phyloP scores from a whole-genome alignment of 306 rosid species.

The Astragalus membranaceus region DNA sequence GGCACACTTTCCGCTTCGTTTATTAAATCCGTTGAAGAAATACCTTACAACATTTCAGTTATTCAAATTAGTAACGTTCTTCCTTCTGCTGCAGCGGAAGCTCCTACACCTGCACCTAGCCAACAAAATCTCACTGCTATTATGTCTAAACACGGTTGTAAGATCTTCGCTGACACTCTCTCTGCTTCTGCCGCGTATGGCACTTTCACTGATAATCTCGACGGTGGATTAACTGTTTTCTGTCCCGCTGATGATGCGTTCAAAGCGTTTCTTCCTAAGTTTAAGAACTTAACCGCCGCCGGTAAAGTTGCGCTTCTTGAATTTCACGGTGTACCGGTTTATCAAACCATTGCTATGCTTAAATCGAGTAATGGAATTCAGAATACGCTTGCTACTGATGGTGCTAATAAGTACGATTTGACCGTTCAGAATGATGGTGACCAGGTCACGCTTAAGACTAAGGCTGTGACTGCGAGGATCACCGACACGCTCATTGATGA shows the following conservation, averaged over 20 bases:
- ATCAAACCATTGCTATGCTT: slow-evolving; percentile 43
- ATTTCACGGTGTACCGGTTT: slow-evolving; percentile 67
- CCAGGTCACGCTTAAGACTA: slow-evolving; percentile 52
- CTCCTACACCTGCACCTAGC: slow-evolving; percentile 63
- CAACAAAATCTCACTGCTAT: slow-evolving; percentile 49
- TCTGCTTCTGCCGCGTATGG: slow-evolving; percentile 3
- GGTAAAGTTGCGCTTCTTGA: slow-evolving; percentile 54
- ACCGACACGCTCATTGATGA: slow-evolving; percentile 61
- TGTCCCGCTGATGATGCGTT: slow-evolving; percentile 71
- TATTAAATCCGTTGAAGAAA: slow-evolving; percentile 64
- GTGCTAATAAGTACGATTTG: slow-evolving; percentile 59
- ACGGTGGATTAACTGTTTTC: slow-evolving; percentile 66
- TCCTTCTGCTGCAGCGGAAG: slow-evolving; percentile 62
- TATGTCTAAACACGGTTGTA: slow-evolving; percentile 74
- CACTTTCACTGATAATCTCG: slow-evolving; percentile 37
- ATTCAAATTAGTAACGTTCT: slow-evolving; percentile 65
- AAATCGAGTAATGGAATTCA: slow-evolving; percentile 58
- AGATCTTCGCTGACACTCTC: slow-evolving; percentile 58
- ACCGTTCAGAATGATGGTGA: slow-evolving; percentile 82
- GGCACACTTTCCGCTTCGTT: slow-evolving; percentile 45
- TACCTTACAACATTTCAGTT: slow-evolving; percentile 73
- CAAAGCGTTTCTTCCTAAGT: slow-evolving; percentile 54
- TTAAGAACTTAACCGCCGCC: slow-evolving; percentile 52
- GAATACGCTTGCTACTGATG: slow-evolving; percentile 85
- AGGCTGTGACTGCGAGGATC: slow-evolving; percentile 50